These are phyloP conservation scores for Jaltomata sinuosa DNA, from an alignment of 257 asterid genomes.

Conservation along the genomic window DNA sequence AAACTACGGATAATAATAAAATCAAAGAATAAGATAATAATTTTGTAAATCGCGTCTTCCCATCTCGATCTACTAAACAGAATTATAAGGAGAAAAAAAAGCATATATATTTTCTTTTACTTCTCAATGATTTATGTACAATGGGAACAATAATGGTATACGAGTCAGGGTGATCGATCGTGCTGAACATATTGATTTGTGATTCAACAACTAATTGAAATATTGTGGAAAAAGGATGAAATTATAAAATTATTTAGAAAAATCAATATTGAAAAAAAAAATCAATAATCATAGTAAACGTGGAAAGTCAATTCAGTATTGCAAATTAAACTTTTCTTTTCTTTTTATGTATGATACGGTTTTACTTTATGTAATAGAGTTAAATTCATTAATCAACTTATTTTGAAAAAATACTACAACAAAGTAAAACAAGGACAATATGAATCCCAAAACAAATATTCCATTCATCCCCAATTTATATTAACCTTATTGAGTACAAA, in stretches of 20 bases:
- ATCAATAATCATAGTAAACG: not conserved
- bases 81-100: too few species aligned
- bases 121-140: not conserved
- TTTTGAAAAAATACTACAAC: not conserved
- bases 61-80: too few species aligned
- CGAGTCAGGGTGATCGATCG: not conserved
- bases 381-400: not conserved
- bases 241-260: not conserved
- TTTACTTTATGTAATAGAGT: not conserved
- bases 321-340: not conserved
- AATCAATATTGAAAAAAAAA: not conserved
- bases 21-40: too few species aligned
- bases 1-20: too few species aligned
- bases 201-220: not conserved
- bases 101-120: not conserved
- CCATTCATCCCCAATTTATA: too few species aligned
- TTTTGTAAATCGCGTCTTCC: too few species aligned
- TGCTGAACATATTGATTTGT: not conserved
- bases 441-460: too few species aligned
- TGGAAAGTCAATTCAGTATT: not conserved
- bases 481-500: too few species aligned
- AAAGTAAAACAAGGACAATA: not conserved
- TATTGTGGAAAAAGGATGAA: not conserved
- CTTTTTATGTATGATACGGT: not conserved
- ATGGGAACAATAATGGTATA: not conserved